Evolutionary conservation across 2,329 filamentous ascomycete genomes (phyloP).

Genomic region (Lachnellula suecica): DNA sequence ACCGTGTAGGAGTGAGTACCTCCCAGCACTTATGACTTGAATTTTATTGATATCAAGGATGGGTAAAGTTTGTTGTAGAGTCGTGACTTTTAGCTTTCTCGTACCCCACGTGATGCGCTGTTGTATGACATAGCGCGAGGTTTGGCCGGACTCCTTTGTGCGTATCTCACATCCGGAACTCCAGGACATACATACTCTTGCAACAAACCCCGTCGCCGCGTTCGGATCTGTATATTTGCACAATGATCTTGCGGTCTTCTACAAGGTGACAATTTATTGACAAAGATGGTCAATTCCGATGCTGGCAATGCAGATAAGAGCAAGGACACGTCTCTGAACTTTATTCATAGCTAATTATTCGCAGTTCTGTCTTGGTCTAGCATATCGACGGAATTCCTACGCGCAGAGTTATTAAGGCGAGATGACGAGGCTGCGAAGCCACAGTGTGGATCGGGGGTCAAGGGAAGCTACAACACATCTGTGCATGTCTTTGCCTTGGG

Average conservation of each 20-base stretch:
- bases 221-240: too few species aligned
- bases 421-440: conserved; percentile 44
- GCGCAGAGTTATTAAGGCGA: conserved; percentile 48
- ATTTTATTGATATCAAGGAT: too few species aligned
- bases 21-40: too few species aligned
- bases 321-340: neutral
- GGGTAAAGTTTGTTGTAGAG: too few species aligned
- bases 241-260: neutral
- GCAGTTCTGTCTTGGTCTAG: conserved; percentile 24
- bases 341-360: neutral
- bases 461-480: conserved; percentile 52
- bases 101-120: too few species aligned
- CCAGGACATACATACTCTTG: too few species aligned
- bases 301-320: neutral
- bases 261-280: neutral
- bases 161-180: too few species aligned
- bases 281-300: conserved; percentile 3
- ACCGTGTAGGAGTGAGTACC: too few species aligned
- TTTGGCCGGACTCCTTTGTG: too few species aligned
- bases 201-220: too few species aligned
- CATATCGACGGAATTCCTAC: conserved; percentile 38
- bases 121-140: too few species aligned
- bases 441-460: conserved; percentile 50
- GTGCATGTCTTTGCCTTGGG: conserved; percentile 58
- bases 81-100: too few species aligned